Evolutionary conservation across 345 rosid species (phyloP), one percentile per base, ranked within the genome.

Genomic region (Pelargonium nanum): DNA sequence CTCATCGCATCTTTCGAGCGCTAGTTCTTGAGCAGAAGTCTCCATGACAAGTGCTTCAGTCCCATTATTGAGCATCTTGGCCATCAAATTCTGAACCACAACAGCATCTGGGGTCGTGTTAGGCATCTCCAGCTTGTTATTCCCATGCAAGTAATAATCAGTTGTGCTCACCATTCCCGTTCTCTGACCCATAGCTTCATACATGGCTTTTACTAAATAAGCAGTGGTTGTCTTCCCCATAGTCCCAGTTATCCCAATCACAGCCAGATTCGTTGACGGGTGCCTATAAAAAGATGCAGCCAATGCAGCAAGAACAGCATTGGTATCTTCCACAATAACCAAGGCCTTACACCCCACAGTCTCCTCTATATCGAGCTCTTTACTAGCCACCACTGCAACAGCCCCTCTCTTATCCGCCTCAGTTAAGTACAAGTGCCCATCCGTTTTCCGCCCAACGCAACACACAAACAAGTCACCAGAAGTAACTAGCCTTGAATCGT

Each of bases 401-500:
- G 95, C 96, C 66, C 96, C 96, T 82, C 98, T 86, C 78, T 89
- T 92, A 62, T 89, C 95, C 55, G 96, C 96, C 81, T 92, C 98
- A 28, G 83, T 87, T 75, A 92, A 70, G 68, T 67, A 81, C 71
- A 88, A 76, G 72, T 87, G 86, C 45, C 82, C 92, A 55, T 85
- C 90, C 1, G 78, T 78, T 57, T 65, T 81, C 70, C 65, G 80
- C 68, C 89, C 96, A 4, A 84, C 79, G 61, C 95, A 84, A 55
- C 98, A 92, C 0, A 89, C 93, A 55, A 87, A 89, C 75, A 92
- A 77, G 80, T 89, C 96, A 51, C 98, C 96, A 22, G 89, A 80
- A 61, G 70, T 82, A n/a, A 92, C 95, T 19, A 83, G 70, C 28
- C 95, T 76, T 2, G 98, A 89, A 63, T 92, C 98, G 13, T 92